Evolutionary conservation across 495 filamentous ascomycete genomes (phyloP).

Genomic region (Neurospora sublineolata): DNA sequence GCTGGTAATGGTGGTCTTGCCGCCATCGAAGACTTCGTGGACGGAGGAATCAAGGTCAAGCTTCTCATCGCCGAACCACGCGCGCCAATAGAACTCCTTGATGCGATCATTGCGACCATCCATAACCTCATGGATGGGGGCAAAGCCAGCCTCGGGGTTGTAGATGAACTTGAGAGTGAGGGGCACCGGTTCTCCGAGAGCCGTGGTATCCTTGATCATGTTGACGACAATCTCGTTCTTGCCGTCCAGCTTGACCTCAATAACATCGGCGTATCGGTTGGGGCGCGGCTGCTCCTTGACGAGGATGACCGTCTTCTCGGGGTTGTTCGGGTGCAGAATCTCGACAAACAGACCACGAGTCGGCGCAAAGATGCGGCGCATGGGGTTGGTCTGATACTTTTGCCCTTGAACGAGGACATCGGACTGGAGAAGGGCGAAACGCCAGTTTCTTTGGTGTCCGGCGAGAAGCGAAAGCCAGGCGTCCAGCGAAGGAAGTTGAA

Average conservation of each 20-base stretch:
- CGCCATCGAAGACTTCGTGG: slow-evolving; percentile 79
- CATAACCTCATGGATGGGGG: slow-evolving; percentile 93
- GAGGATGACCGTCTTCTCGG: slow-evolving; percentile 64
- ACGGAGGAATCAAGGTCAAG: slow-evolving; percentile 76
- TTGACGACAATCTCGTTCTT: slow-evolving; percentile 72
- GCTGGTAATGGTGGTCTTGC: slow-evolving; percentile 69
- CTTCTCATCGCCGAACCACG: slow-evolving; percentile 86
- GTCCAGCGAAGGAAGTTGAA: slow-evolving; percentile 62
- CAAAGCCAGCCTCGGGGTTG: slow-evolving; percentile 86
- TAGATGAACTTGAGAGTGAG: slow-evolving; percentile 81
- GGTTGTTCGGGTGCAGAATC: slow-evolving; percentile 65
- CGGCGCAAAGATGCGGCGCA: slow-evolving; percentile 81
- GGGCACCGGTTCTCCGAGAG: slow-evolving; percentile 61
- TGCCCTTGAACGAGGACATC: slow-evolving; percentile 91
- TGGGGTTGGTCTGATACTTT: slow-evolving; percentile 92
- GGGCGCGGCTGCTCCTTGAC: slow-evolving; percentile 55
- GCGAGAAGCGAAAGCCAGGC: slow-evolving; percentile 82
- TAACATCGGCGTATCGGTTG: slow-evolving; percentile 62
- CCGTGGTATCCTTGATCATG: slow-evolving; percentile 83
- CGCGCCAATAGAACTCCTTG: slow-evolving; percentile 94
- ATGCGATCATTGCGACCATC: slow-evolving; percentile 86
- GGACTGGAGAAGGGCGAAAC: slow-evolving; percentile 92
- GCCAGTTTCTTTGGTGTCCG: slow-evolving; percentile 77
- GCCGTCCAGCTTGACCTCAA: slow-evolving; percentile 66
- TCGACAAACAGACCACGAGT: slow-evolving; percentile 79